These are phyloP conservation scores for Saprolegnia diclina DNA, from an alignment of 352 stramenopile species.

Conservation along the genomic window DNA sequence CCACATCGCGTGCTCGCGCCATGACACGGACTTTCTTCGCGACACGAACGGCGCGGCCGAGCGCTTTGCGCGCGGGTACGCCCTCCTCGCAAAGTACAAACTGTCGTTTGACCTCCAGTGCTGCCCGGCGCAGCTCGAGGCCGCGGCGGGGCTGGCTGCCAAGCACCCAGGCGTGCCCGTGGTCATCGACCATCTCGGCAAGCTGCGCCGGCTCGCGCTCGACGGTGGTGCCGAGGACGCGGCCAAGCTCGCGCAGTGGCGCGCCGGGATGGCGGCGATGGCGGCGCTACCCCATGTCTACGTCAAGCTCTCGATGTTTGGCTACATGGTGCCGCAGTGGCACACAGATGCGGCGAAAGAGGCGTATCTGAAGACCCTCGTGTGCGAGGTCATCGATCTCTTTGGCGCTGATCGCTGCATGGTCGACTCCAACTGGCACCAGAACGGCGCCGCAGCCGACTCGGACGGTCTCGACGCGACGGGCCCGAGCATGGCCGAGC, in stretches of 20 bases:
- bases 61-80: conserved; percentile 48
- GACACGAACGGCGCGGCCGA: conserved; percentile 21
- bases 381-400: conserved; percentile 44
- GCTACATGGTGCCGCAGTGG: conserved; percentile 51
- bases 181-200: conserved; percentile 56
- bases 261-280: conserved; percentile 44
- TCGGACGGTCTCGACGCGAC: conserved; percentile 35
- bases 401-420: conserved; percentile 55
- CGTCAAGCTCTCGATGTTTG: conserved; percentile 65
- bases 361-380: conserved; percentile 36
- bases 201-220: conserved; percentile 33
- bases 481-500: conserved; percentile 31
- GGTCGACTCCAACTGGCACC: conserved; percentile 56
- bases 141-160: conserved; percentile 36
- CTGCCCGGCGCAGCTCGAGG: conserved; percentile 43
- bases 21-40: conserved; percentile 52
- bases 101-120: conserved; percentile 64
- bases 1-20: conserved; percentile 39
- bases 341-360: conserved; percentile 35
- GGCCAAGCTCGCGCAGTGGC: conserved; percentile 38
- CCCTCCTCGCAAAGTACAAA: conserved; percentile 37
- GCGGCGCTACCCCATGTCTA: conserved; percentile 44
- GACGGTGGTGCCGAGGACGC: conserved; percentile 27
- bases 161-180: conserved; percentile 44
- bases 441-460: conserved; percentile 41